phyloP scores from a whole-genome alignment of 1,284 basidiomycete genomes.

The Microbotryum violaceum region DNA sequence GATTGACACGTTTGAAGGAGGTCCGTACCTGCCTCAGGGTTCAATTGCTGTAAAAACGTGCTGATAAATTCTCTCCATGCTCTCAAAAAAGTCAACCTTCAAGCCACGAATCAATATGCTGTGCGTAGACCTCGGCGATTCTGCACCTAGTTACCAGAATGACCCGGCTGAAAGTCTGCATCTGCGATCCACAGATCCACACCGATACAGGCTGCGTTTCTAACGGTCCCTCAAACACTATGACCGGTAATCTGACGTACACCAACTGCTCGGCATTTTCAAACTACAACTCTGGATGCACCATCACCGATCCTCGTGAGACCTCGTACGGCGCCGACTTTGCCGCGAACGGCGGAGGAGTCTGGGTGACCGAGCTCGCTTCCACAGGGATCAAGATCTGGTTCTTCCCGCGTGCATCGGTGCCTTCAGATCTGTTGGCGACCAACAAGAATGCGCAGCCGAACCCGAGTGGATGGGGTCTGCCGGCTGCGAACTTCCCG shows the following conservation, averaged over 20 bases:
- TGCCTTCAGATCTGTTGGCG: constrained; percentile 19
- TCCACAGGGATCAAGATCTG: constrained; percentile 27
- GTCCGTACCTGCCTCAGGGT: constrained; percentile 38
- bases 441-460: constrained; percentile 15
- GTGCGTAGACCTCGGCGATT: constrained; percentile 44
- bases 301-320: constrained; percentile 34
- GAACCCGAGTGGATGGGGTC: constrained; percentile 23
- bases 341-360: constrained; percentile 36
- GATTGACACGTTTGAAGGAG: constrained; percentile 76
- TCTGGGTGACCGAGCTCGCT: constrained; percentile 24
- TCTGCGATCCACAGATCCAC: background rate
- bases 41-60: no score
- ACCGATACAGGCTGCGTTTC: constrained; percentile 32
- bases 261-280: constrained; percentile 34
- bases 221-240: constrained; percentile 23
- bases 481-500: constrained; percentile 14
- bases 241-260: constrained; percentile 34
- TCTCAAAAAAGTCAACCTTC: constrained; percentile 48
- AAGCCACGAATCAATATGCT: constrained; percentile 70
- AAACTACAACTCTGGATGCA: constrained; percentile 55
- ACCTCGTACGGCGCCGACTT: constrained; percentile 36
- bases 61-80: background rate
- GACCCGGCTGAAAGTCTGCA: no score
- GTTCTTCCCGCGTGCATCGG: constrained; percentile 23
- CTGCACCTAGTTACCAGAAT: no score